phyloP scores from a whole-genome alignment of 805 yeast genomes.

The Middelhovenomyces tepae region DNA sequence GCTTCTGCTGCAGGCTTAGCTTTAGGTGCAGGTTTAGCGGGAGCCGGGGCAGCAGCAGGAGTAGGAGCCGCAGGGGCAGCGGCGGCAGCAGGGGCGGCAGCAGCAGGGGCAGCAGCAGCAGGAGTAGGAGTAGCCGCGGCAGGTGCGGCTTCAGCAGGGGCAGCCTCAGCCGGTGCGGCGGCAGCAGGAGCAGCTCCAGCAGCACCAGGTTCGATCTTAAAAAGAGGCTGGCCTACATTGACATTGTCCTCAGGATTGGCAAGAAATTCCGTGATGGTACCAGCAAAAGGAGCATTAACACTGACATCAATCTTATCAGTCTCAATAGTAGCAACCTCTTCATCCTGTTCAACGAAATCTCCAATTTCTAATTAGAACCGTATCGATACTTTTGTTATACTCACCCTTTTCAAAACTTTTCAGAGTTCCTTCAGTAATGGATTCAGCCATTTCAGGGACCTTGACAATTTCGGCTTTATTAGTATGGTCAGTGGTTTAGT shows the following conservation, averaged over 20 bases:
- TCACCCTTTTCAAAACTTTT: constrained; percentile 38
- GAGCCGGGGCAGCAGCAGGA: constrained; percentile 30
- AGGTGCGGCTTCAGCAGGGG: constrained; percentile 22
- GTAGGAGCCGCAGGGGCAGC: constrained; percentile 22
- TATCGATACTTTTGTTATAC: constrained; percentile 1
- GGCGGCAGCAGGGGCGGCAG: constrained; percentile 21
- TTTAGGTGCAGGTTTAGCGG: constrained; percentile 22
- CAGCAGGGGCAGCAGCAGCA: constrained; percentile 24
- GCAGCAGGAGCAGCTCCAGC: constrained; percentile 59
- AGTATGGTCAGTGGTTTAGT: background rate
- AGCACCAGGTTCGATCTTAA: constrained; percentile 71
- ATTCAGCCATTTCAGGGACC: constrained; percentile 98
- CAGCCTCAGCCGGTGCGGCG: constrained; percentile 32
- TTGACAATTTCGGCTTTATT: constrained; percentile 45
- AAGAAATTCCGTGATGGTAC: constrained; percentile 77
- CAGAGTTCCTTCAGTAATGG: constrained; percentile 93
- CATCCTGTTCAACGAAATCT: constrained; percentile 79
- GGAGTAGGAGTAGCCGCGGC: constrained; percentile 33
- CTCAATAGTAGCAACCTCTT: constrained; percentile 91
- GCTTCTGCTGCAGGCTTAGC: constrained; percentile 22
- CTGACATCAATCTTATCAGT: constrained; percentile 97
- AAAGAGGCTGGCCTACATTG: constrained; percentile 87
- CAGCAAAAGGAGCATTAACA: constrained; percentile 88
- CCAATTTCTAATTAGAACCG: constrained; percentile 58
- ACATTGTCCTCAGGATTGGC: constrained; percentile 87